These are phyloP conservation scores for Chalciporus sphaerocephalus DNA, from an alignment of 768 basidiomycete species.

Conservation along the genomic window DNA sequence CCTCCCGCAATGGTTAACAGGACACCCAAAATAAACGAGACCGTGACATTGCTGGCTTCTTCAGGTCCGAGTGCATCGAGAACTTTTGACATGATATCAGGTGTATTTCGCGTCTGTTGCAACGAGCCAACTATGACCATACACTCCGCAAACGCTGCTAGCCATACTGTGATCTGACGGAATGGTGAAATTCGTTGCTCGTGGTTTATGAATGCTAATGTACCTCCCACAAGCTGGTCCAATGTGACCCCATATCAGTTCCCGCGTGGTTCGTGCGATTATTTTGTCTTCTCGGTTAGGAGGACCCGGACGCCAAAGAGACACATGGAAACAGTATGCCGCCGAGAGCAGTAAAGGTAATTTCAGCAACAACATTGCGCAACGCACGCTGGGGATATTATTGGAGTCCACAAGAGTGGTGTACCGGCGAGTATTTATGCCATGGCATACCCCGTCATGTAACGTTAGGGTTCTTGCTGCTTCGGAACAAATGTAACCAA, in stretches of 20 bases:
- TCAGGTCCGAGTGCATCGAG: conserved; percentile 10
- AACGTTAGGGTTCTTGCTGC: too few relatives aligned
- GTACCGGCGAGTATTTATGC: not conserved
- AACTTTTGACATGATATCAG: not conserved
- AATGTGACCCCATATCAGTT: conserved; percentile 6
- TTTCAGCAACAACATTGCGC: conserved; percentile 9
- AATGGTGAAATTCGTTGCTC: not conserved
- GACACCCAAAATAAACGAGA: conserved; percentile 7
- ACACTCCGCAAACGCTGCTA: not conserved
- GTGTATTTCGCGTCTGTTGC: not conserved
- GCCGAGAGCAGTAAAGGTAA: conserved; percentile 7
- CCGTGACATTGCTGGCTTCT: conserved; percentile 1
- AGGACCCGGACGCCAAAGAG: not conserved
- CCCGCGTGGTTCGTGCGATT: not conserved
- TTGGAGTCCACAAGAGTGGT: too few relatives aligned
- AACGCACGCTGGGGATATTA: not conserved
- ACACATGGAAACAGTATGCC: conserved; percentile 4
- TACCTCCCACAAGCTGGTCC: not conserved
- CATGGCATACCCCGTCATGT: not conserved
- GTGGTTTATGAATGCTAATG: not conserved
- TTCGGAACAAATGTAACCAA: too few relatives aligned
- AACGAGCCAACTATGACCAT: conserved; percentile 1
- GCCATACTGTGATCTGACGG: not conserved
- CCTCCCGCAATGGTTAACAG: conserved; percentile 4
- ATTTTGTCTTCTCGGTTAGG: conserved; percentile 4